These are phyloP conservation scores for Ceratobasidium sp. DNA, from an alignment of 1,284 basidiomycete genomes.

Conservation along the genomic window DNA sequence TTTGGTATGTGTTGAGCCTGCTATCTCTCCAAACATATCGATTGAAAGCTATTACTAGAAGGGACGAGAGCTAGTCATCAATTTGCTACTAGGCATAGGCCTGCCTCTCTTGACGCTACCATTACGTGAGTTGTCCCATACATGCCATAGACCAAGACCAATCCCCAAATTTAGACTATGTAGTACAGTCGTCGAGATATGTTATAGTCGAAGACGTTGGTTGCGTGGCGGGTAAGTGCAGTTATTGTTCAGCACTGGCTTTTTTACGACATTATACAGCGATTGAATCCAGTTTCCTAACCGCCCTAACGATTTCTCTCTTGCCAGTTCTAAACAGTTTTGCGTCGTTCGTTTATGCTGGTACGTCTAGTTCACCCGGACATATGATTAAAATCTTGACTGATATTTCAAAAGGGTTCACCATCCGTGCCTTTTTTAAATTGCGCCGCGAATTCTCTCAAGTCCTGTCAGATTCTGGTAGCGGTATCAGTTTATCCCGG, in stretches of 20 bases:
- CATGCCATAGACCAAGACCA: too few relatives aligned
- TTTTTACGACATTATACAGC: constrained; percentile 1
- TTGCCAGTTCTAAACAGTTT: constrained; percentile 35
- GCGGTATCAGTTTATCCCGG: constrained; percentile 14
- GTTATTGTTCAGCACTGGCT: too few relatives aligned
- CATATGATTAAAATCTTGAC: background rate
- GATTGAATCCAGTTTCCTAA: constrained; percentile 12
- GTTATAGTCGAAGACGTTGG: constrained; percentile 42
- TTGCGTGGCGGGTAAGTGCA: constrained; percentile 30
- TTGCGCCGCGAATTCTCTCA: constrained; percentile 33
- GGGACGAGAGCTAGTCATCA: too few relatives aligned
- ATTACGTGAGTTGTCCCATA: too few relatives aligned
- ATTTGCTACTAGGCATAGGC: too few relatives aligned
- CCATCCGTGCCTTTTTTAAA: constrained; percentile 40
- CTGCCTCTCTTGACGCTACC: too few relatives aligned
- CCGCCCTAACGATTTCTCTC: constrained; percentile 25
- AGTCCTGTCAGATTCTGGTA: constrained; percentile 9
- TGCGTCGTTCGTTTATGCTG: constrained; percentile 35
- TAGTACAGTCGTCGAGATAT: constrained; percentile 38
- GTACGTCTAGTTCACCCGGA: background rate
- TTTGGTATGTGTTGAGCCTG: too few relatives aligned
- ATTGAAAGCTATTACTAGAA: too few relatives aligned
- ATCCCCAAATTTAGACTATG: too few relatives aligned
- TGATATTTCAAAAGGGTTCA: constrained; percentile 4
- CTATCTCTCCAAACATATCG: too few relatives aligned